Evolutionary conservation across 1,284 basidiomycete genomes (phyloP).

Genomic region (Ceratobasidium theobromae): DNA sequence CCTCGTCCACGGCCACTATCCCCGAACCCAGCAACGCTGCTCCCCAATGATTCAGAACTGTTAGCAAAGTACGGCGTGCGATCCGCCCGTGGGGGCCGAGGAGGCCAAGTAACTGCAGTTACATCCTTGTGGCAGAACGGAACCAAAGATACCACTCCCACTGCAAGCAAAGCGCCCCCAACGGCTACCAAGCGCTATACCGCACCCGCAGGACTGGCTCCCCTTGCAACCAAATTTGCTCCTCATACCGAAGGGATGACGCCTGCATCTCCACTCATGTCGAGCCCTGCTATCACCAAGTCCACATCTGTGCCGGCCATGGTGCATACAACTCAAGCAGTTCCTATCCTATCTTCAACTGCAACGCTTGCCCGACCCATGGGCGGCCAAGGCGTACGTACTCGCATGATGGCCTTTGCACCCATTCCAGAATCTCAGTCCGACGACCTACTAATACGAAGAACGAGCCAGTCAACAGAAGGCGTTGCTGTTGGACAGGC

Average conservation of each 20-base stretch:
- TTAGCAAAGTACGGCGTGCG: conserved; percentile 67
- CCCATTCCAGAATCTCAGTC: conserved; percentile 45
- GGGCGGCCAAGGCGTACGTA: conserved; percentile 37
- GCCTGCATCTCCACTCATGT: conserved; percentile 19
- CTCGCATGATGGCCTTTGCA: conserved; percentile 39
- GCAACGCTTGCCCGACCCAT: conserved; percentile 64
- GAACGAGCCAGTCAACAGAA: conserved; percentile 29
- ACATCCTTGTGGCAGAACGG: conserved; percentile 61
- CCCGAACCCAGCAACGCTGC: conserved; percentile 39
- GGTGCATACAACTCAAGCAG: conserved; percentile 25
- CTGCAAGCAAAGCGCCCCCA: neutral
- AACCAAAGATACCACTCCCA: conserved; percentile 32
- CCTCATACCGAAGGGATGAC: conserved; percentile 1
- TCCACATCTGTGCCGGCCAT: conserved; percentile 17
- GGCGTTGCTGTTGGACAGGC: conserved; percentile 57
- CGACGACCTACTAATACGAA: conserved; percentile 35
- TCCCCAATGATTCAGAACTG: conserved; percentile 47
- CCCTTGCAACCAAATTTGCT: conserved; percentile 4
- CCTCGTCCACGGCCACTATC: conserved; percentile 37
- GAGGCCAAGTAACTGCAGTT: conserved; percentile 72
- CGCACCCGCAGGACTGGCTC: neutral
- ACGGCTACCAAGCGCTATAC: neutral
- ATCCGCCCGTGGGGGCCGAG: conserved; percentile 74
- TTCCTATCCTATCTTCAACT: conserved; percentile 67
- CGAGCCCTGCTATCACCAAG: conserved; percentile 10